Evolutionary conservation across 2,329 filamentous ascomycete genomes (phyloP), one percentile per base, ranked within the genome.

Genomic region (Pezicula neosporulosa): DNA sequence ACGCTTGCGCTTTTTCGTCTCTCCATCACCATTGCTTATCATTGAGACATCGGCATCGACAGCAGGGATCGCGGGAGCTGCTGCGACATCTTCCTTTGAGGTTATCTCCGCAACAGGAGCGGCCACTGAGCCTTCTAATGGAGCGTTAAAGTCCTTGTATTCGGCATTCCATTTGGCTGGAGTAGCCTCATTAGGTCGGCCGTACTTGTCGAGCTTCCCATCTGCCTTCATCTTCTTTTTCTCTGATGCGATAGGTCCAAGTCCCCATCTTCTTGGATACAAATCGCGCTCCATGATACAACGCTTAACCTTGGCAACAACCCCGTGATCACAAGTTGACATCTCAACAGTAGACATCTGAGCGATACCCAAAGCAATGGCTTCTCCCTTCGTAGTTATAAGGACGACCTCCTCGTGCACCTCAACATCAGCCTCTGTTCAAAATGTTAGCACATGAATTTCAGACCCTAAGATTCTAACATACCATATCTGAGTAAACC

Each of bases 211-310:
- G 54, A 99, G 87, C 77, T 97, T 96, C 72, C 94, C 94, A 62
- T 90, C 89, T 48, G 92, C 90, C 85, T 97, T 97, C 79, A 99
- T 85, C 84, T 97, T 97, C 88, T 99, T 99, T 86, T 99, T 99
- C 81, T 97, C 91, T 45, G 87, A 76, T 46, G 94, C 94, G 54
- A 93, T 86, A 48, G 94, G 93, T 56, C 94, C 94, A 68, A 97
- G 83, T 60, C 94, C 94, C 94, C 94, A 99, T 78, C 93, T 81
- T 70, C 91, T 83, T 58, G 94, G 94, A 81, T 99, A 99, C 53
- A 97, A 81, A 70, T 97, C 94, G 65, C 94, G 89, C 81, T 99
- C 94, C 94, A 99, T 99, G 73, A 99, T 99, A 74, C 92, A 96
- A 65, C 94, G 87, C 86, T 99, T 99, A 70, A 99, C 90, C 81